phyloP scores from a whole-genome alignment of 768 basidiomycete species.

The Mycena latifolia region DNA sequence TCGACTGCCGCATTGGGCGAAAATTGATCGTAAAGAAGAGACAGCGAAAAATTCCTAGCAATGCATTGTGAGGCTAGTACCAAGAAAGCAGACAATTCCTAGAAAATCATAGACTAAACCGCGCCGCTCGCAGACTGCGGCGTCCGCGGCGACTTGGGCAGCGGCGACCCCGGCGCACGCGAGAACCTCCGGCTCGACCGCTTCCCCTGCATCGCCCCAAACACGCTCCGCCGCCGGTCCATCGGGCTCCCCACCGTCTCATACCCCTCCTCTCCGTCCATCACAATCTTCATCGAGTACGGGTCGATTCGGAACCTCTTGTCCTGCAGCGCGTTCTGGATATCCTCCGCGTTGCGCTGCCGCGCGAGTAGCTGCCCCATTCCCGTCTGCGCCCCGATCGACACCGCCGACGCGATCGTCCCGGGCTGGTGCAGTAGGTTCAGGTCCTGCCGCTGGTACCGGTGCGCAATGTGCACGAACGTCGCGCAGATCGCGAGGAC shows the following conservation, averaged over 20 bases:
- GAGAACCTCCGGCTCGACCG: constrained; percentile 30
- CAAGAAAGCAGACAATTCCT: too few species aligned
- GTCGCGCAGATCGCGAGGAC: constrained; percentile 57
- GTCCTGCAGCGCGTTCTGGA: constrained; percentile 54
- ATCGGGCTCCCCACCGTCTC: constrained; percentile 52
- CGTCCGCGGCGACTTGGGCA: constrained; percentile 30
- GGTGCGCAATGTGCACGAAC: constrained; percentile 62
- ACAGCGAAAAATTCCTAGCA: too few species aligned
- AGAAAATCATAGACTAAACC: background rate
- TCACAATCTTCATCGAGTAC: constrained; percentile 62
- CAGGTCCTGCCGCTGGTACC: constrained; percentile 56
- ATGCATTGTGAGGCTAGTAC: too few species aligned
- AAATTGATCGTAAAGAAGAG: too few species aligned
- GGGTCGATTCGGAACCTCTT: constrained; percentile 66
- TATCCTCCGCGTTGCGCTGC: constrained; percentile 53
- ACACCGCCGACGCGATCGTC: constrained; percentile 68
- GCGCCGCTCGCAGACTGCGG: constrained; percentile 24
- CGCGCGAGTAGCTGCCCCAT: constrained; percentile 60
- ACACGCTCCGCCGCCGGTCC: constrained; percentile 48
- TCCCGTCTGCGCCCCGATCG: constrained; percentile 64
- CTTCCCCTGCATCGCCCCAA: constrained; percentile 46
- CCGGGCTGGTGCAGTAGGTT: constrained; percentile 62
- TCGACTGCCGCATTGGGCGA: too few species aligned
- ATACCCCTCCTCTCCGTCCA: constrained; percentile 66
- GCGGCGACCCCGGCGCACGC: constrained; percentile 26